These are phyloP conservation scores for Yamadazyma ubonensis DNA, from an alignment of 805 yeast genomes.

Conservation along the genomic window DNA sequence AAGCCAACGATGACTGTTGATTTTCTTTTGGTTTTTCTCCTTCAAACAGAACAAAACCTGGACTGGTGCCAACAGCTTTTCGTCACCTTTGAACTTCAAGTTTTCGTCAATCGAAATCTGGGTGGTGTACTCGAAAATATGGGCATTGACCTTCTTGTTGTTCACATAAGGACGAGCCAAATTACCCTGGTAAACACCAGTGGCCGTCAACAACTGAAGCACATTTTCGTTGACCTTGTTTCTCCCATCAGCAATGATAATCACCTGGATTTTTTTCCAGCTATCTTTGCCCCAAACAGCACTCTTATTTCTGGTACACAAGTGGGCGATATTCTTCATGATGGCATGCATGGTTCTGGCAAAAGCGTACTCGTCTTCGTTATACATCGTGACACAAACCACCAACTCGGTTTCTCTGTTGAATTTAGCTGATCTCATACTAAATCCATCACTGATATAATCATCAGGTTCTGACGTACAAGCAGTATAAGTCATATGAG, in stretches of 20 bases:
- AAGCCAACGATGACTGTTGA: slow-evolving; percentile 97
- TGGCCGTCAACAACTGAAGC: slow-evolving; percentile 83
- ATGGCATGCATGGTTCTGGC: slow-evolving; percentile 94
- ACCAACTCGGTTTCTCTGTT: slow-evolving; percentile 91
- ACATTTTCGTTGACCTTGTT: slow-evolving; percentile 82
- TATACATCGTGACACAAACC: slow-evolving; percentile 94
- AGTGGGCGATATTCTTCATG: slow-evolving; percentile 86
- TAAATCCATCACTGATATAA: slow-evolving; percentile 75
- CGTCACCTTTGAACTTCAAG: slow-evolving; percentile 85
- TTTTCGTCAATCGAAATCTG: slow-evolving; percentile 91
- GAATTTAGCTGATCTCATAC: slow-evolving; percentile 78
- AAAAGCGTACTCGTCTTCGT: slow-evolving; percentile 86
- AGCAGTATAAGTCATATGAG: slow-evolving; percentile 96
- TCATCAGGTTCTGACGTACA: slow-evolving; percentile 92
- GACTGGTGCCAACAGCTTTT: slow-evolving; percentile 89
- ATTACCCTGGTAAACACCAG: slow-evolving; percentile 97
- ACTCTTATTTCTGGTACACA: slow-evolving; percentile 77
- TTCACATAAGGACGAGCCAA: slow-evolving; percentile 94
- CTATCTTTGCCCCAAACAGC: slow-evolving; percentile 94
- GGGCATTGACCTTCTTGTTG: slow-evolving; percentile 88
- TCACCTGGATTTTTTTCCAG: slow-evolving; percentile 95
- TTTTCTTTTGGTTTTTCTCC: slow-evolving; percentile 88
- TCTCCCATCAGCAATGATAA: slow-evolving; percentile 93
- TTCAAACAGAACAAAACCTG: slow-evolving; percentile 91
- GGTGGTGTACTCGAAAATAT: slow-evolving; percentile 92